phyloP scores from a whole-genome alignment of 2,329 filamentous ascomycete genomes.

The Alternaria dauci region DNA sequence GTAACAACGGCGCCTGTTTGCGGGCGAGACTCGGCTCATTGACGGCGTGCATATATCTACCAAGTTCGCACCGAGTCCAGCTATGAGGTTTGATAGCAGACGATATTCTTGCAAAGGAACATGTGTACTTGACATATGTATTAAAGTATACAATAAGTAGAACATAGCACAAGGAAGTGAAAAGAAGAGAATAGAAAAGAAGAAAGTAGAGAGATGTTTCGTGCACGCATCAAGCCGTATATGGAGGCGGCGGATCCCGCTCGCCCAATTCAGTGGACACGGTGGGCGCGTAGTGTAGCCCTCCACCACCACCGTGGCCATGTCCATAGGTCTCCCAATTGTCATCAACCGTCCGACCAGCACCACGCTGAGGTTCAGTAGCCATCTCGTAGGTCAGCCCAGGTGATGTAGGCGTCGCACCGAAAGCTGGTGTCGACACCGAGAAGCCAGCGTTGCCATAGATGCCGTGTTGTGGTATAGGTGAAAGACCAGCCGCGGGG shows the following conservation, averaged over 20 bases:
- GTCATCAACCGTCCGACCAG: slow-evolving; percentile 33
- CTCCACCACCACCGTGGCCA: background rate
- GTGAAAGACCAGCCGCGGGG: slow-evolving; percentile 14
- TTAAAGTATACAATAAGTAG: background rate
- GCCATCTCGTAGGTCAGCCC: slow-evolving; percentile 25
- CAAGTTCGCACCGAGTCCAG: background rate
- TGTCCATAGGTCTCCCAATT: slow-evolving; percentile 40
- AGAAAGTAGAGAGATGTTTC: too few relatives aligned
- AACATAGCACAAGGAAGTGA: background rate
- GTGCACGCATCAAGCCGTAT: slow-evolving; percentile 7
- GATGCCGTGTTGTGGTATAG: slow-evolving; percentile 25
- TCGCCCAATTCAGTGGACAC: slow-evolving; percentile 36
- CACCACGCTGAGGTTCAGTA: slow-evolving; percentile 1
- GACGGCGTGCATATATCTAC: background rate
- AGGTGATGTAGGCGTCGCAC: slow-evolving; percentile 32
- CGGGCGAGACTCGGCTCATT: background rate
- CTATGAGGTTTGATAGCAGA: background rate
- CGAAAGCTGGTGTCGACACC: slow-evolving; percentile 39
- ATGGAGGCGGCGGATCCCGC: slow-evolving; percentile 32
- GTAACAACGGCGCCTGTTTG: background rate
- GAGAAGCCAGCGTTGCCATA: slow-evolving; percentile 42
- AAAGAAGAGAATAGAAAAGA: background rate
- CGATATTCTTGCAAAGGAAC: background rate
- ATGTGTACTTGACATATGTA: background rate
- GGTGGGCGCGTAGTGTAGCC: slow-evolving; percentile 25